phyloP scores from a whole-genome alignment of 768 basidiomycete genomes.

The Pulveroboletus sp. region DNA sequence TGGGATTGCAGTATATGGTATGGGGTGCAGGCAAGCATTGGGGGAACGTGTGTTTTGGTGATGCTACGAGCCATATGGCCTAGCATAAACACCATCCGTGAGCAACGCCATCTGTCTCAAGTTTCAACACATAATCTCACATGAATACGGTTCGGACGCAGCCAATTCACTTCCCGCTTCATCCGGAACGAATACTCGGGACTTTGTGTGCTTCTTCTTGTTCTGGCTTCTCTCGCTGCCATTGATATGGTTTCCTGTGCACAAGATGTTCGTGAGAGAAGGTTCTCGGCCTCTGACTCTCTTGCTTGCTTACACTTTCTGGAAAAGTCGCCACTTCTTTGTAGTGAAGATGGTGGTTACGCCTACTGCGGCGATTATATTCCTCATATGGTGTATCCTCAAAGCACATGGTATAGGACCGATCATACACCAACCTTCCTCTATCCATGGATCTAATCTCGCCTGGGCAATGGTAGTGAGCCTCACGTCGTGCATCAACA shows the following conservation, averaged over 20 bases:
- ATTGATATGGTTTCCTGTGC: slow-evolving; percentile 78
- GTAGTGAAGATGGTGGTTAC: slow-evolving; percentile 71
- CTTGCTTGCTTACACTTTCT: slow-evolving; percentile 8
- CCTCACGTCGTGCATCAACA: slow-evolving; percentile 75
- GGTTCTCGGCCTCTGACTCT: neutral
- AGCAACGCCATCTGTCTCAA: slow-evolving; percentile 22
- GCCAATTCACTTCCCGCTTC: slow-evolving; percentile 70
- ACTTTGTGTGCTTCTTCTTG: slow-evolving; percentile 80
- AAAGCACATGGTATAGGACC: slow-evolving; percentile 77
- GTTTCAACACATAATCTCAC: slow-evolving; percentile 1
- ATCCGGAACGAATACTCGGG: slow-evolving; percentile 68
- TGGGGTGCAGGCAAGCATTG: slow-evolving; percentile 77
- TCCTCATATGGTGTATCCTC: slow-evolving; percentile 75
- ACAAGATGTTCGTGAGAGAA: slow-evolving; percentile 56
- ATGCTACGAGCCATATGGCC: slow-evolving; percentile 79
- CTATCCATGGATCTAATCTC: slow-evolving; percentile 59
- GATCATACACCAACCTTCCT: slow-evolving; percentile 61
- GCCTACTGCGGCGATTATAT: slow-evolving; percentile 63
- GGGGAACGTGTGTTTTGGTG: slow-evolving; percentile 71
- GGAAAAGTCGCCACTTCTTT: slow-evolving; percentile 66
- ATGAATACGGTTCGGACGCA: slow-evolving; percentile 22
- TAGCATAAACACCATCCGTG: slow-evolving; percentile 60
- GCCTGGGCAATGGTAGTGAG: slow-evolving; percentile 73
- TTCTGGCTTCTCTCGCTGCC: slow-evolving; percentile 82
- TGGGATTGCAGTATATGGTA: slow-evolving; percentile 56